Evolutionary conservation across 1,284 basidiomycete genomes (phyloP), one percentile per base, ranked within the genome.

Genomic region (Irpex lacteus): DNA sequence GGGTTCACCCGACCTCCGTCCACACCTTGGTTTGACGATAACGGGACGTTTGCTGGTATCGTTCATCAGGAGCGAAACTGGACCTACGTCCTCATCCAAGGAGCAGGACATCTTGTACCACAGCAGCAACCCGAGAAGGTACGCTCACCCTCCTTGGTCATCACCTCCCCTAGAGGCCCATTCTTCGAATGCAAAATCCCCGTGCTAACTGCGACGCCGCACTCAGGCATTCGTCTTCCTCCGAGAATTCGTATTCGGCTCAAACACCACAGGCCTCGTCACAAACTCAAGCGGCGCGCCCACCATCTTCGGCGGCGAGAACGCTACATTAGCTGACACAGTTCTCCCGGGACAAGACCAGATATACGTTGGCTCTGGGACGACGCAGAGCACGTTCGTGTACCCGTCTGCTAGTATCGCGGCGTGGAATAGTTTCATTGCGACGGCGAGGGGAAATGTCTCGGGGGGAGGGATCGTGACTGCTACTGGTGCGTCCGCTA

Each of bases 101-200:
- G 40, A n/a, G 62, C 62, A 5, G 62, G 62, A 1, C 62, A 63
- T 18, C 62, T 55, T 18, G 37, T 63, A 1, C 50, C 62, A 0
- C 68, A 76, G 18, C 75, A 75, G 58, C 76, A 79, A 34, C 89
- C 89, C 3, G 71, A 71, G 63, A 78, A 82, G 26, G 89, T 89
- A 72, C 60, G 86, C 70, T 37, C 7, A 54, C 9, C 37, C 26
- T 38, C 13, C 26, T 26, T 59, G 38, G 6, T 21, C 19, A 32
- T 44, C 54, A 13, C 52, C 6, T 19, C 2, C 19, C 19, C 13
- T n/a, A n/a, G n/a, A n/a, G n/a, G 3, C 26, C 26, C 26, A 26
- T 26, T 26, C 26, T 26, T 26, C 26, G 19, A 0, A 2, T 26
- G 13, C 19, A 9, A 13, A n/a, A 3, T 7, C 5, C 52, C 21